A percentile compares a stretch with the other conserved stretches of the same genome.
Evolutionary conservation across 176 grass and related monocot species (phyloP).

Genomic region (Panicum miliaceum): DNA sequence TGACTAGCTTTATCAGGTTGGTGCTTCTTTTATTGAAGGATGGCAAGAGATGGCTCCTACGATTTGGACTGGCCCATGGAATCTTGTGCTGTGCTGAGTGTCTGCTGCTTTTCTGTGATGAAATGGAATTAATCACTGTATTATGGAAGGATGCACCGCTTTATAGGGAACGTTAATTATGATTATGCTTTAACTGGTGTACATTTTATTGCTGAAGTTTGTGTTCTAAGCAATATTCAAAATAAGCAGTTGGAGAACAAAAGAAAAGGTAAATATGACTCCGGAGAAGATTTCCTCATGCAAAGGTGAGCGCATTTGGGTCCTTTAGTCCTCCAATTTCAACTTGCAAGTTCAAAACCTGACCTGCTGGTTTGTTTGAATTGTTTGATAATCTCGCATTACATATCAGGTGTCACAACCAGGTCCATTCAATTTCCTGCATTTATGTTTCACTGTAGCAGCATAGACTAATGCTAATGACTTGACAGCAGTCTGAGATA

Average conservation of each 20-base stretch:
- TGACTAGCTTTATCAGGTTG: slow-evolving; percentile 24
- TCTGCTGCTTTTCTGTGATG: slow-evolving; percentile 9
- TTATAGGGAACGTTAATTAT: slow-evolving; percentile 26
- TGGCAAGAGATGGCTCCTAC: slow-evolving; percentile 33
- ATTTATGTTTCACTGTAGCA: slow-evolving; percentile 26
- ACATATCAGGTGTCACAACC: slow-evolving; percentile 24
- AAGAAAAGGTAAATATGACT: slow-evolving; percentile 18
- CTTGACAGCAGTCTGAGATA: background rate
- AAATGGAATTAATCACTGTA: slow-evolving; percentile 30
- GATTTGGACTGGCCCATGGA: slow-evolving; percentile 48
- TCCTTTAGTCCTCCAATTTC: slow-evolving; percentile 17
- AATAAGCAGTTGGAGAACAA: background rate
- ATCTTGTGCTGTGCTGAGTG: slow-evolving; percentile 42
- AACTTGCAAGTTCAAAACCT: background rate
- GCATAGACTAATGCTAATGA: background rate
- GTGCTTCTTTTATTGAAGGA: slow-evolving; percentile 38
- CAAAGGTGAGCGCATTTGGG: slow-evolving; percentile 6
- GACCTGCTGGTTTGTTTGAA: background rate
- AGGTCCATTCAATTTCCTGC: slow-evolving; percentile 14
- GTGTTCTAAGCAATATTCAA: slow-evolving; percentile 41
- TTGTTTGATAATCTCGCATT: slow-evolving; percentile 5
- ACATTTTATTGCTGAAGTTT: slow-evolving; percentile 35
- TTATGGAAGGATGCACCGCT: slow-evolving; percentile 18
- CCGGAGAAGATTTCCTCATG: slow-evolving; percentile 21
- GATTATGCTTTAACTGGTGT: slow-evolving; percentile 32